These are phyloP conservation scores for Chrysosporium queenslandicum DNA, from an alignment of 2,329 filamentous ascomycete genomes.

Conservation along the genomic window DNA sequence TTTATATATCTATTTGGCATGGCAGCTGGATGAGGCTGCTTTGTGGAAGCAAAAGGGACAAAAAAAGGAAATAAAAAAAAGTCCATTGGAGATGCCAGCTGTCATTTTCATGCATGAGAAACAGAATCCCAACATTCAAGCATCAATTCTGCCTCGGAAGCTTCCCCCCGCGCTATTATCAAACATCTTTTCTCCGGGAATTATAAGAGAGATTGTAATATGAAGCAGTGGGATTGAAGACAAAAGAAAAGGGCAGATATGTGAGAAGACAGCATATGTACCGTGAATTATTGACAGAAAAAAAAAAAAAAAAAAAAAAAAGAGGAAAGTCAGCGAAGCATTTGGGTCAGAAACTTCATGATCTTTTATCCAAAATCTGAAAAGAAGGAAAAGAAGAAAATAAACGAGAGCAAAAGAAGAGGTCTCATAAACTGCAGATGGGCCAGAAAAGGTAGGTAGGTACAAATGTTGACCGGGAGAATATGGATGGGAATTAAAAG, in stretches of 20 bases:
- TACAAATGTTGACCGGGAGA: not conserved
- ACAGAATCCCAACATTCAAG: too few relatives aligned
- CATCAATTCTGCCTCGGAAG: too few relatives aligned
- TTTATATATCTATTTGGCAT: too few relatives aligned
- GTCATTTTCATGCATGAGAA: not conserved
- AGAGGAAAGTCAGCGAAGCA: too few relatives aligned
- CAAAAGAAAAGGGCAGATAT: not conserved
- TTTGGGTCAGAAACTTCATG: constrained; percentile 14
- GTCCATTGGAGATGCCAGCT: not conserved
- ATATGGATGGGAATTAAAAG: constrained; percentile 15
- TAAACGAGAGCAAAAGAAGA: not conserved
- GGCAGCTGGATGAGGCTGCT: too few relatives aligned
- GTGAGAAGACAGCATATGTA: not conserved
- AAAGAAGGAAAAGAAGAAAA: not conserved
- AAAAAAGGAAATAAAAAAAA: too few relatives aligned
- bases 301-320: not conserved
- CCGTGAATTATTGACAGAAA: not conserved
- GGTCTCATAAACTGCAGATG: not conserved
- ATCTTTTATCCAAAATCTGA: constrained; percentile 9
- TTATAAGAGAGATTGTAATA: too few relatives aligned
- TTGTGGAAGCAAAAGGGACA: too few relatives aligned
- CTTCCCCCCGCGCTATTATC: too few relatives aligned
- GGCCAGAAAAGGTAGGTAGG: not conserved
- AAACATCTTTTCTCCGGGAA: too few relatives aligned
- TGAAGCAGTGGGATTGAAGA: too few relatives aligned